Evolutionary conservation across 1,139 yeast genomes (phyloP), one percentile per base, ranked within the genome.

Genomic region (Williopsis jadinii): DNA sequence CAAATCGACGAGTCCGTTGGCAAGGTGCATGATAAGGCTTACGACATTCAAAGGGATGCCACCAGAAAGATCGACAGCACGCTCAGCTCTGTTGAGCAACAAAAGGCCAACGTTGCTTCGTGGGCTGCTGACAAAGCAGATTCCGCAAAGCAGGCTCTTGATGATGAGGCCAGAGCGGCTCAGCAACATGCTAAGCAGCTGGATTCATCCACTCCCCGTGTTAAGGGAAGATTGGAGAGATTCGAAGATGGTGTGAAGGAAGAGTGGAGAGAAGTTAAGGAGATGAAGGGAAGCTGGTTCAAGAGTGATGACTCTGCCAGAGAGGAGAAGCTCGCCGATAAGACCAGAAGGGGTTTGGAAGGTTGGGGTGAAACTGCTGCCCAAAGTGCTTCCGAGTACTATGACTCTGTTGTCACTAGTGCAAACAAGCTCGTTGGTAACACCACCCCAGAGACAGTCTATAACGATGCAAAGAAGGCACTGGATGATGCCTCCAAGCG

Each of bases 301-400:
- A 48, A 48, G 33, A 32, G 38, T 26, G 26, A 47, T 1, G 35
- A 47, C 11, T 13, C 41, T 13, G 41, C 42, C n/a, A 42, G 41
- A 24, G 54, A 53, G 24, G 53, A 47, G 26, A 46, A 51, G 35
- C 45, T 51, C 8, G 64, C 62, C n/a, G 37, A 45, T 13, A 41
- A 51, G 24, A 58, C 63, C 2, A 50, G 52, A 36, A 47, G 51
- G 9, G 54, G 67, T 4, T 55, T 67, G 3, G 53, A 50, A 28
- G 73, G 73, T 2, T 69, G 71, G 69, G 71, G 73, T 34, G 71
- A 67, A 40, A 55, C 63, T 39, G 73, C 73, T 6, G 54, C 61
- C 28, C 63, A 62, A 32, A 62, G 63, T 43, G 68, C 70, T 9
- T 53, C 55, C 33, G 73, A 68, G 30, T 67, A 66, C 47, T 55